Base-by-base conservation (phyloP, 441 rosid genomes). In the Eutrema salsugineum region DNA sequence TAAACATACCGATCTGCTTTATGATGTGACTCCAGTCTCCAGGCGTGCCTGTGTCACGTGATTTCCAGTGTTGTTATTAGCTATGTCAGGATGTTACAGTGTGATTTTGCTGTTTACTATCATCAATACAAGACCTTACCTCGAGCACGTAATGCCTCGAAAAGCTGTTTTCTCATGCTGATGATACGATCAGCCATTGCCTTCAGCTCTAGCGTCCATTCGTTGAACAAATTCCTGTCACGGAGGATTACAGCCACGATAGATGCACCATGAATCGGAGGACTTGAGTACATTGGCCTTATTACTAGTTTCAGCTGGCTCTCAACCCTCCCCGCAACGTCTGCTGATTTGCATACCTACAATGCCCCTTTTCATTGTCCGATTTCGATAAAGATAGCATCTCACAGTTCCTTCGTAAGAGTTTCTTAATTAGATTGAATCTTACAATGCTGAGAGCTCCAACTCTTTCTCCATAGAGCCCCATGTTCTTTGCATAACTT, bases 11-110 rank as follows among this genome's bases (percentile, higher is more conserved):
- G 10, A 90, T 91, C 84, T 92, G 99, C 71, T 88, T 89, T 66
- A 88, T 81, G 60, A 94, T 92, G 83, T 92, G 97, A 83, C 88
- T 91, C 99, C 99, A 94, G 74, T 92, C 91, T 68, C 98, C 98
- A 10, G 99, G 97, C n/a, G 98, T 94, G 42, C 94, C 99, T 94
- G 82, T 94, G 82, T 66, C 27, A 43, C 5, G 3, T 48, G 15
- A 24, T 59, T 58, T 40, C 6, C 10, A 66, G 17, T 55, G 16
- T 62, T 55, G 16, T 62, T 19, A 15, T 72, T 42, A 71, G 63
- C 38, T 61, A 14, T 5, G 32, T 5, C 5, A 5, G 5, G 5
- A 0, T 54, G 40, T n/a, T n/a, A 64, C 17, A 20, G 6, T n/a
- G 50, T 62, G 53, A 10, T 43, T 43, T 14, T 56, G 42, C 14